phyloP scores from a whole-genome alignment of 2,329 filamentous ascomycete genomes.

The Aschersonia sp. region DNA sequence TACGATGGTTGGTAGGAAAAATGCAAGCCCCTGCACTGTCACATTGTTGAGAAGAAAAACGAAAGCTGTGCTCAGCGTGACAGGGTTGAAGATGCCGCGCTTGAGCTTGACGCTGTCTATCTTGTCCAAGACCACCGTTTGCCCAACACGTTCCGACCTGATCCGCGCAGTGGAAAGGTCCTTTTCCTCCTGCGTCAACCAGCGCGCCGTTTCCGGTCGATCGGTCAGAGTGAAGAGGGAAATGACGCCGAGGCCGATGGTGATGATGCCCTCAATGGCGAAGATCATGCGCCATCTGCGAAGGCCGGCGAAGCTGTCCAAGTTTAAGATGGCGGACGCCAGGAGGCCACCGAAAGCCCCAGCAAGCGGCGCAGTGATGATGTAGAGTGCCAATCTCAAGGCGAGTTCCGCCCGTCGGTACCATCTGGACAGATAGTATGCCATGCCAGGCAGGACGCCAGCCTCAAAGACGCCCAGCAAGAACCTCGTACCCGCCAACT shows the following conservation, averaged over 20 bases:
- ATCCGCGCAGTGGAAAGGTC: conserved; percentile 51
- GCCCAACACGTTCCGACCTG: conserved; percentile 51
- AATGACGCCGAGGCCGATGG: conserved; percentile 37
- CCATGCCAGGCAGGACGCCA: conserved; percentile 60
- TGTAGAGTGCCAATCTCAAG: conserved; percentile 53
- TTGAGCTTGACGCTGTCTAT: conserved; percentile 44
- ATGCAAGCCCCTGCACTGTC: conserved; percentile 56
- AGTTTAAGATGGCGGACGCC: conserved; percentile 46
- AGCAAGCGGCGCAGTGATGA: conserved; percentile 56
- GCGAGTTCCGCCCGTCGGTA: conserved; percentile 55
- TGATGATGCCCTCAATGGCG: conserved; percentile 52
- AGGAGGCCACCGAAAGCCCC: conserved; percentile 59
- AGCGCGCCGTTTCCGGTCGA: conserved; percentile 50
- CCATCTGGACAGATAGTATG: conserved; percentile 61
- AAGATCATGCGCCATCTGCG: conserved; percentile 56
- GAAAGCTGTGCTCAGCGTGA: conserved; percentile 39
- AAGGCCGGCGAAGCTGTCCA: conserved; percentile 42
- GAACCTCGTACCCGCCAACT: conserved; percentile 48
- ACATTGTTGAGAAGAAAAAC: conserved; percentile 55
- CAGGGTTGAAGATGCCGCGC: conserved; percentile 48
- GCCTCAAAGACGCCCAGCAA: conserved; percentile 57
- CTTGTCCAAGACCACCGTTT: conserved; percentile 48
- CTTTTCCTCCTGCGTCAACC: conserved; percentile 53
- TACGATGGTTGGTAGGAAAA: conserved; percentile 58
- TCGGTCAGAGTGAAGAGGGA: conserved; percentile 53